Conservation (phyloP, 2,329 filamentous ascomycete genomes). For the Ophiostoma montium region DNA sequence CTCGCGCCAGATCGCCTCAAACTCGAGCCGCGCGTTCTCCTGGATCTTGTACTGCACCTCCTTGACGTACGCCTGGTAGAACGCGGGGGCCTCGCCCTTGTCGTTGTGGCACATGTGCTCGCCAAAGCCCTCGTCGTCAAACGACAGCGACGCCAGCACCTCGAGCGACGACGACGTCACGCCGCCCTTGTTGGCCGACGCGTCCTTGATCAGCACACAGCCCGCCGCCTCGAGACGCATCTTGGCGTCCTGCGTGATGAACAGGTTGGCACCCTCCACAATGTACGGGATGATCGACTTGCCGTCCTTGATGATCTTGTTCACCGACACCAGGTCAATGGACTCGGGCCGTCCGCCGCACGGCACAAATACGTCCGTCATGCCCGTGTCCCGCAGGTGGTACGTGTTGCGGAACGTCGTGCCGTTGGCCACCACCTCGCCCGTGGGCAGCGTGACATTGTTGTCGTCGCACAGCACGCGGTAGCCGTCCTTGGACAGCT, state of each 20-base stretch:
- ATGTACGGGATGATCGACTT: constrained; percentile 85
- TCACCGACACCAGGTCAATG: constrained; percentile 79
- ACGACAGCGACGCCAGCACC: constrained; percentile 84
- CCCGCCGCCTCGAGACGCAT: constrained; percentile 89
- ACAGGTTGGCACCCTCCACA: constrained; percentile 88
- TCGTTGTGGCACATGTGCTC: constrained; percentile 84
- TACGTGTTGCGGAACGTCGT: constrained; percentile 96
- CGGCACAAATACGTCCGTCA: constrained; percentile 83
- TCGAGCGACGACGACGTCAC: constrained; percentile 96
- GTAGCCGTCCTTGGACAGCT: constrained; percentile 79
- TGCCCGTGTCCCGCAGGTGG: constrained; percentile 65
- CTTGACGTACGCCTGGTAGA: constrained; percentile 88
- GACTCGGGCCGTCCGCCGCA: constrained; percentile 95
- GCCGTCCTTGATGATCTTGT: constrained; percentile 77
- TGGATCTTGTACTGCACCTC: constrained; percentile 83
- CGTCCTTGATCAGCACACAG: constrained; percentile 92
- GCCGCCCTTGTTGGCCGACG: constrained; percentile 95
- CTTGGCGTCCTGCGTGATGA: constrained; percentile 98
- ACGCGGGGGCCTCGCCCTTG: constrained; percentile 61
- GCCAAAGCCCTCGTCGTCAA: constrained; percentile 78
- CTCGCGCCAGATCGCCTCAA: constrained; percentile 97
- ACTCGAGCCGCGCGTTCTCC: constrained; percentile 83
- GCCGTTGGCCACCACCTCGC: constrained; percentile 79
- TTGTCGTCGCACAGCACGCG: constrained; percentile 83
- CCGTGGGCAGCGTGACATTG: constrained; percentile 74